Percentiles rank a stretch among this genome's conserved stretches.
These are phyloP conservation scores for Xylaria nigripes DNA, from an alignment of 495 filamentous ascomycete genomes.

Conservation along the genomic window DNA sequence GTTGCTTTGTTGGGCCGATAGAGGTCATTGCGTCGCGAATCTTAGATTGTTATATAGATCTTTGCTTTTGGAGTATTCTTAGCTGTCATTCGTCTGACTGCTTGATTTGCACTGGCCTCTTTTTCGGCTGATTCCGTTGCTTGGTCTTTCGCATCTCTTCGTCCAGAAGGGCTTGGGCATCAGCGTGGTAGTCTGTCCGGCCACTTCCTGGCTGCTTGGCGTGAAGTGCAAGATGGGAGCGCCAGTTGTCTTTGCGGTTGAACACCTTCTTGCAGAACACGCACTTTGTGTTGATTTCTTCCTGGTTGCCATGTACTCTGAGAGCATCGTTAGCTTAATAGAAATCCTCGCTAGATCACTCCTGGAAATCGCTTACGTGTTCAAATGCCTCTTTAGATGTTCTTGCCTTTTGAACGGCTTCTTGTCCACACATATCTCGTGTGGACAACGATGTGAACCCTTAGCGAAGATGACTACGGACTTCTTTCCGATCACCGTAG, in stretches of 20 bases:
- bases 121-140: slow-evolving; percentile 19
- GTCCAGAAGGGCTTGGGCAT: slow-evolving; percentile 19
- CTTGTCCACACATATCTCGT: slow-evolving; percentile 31
- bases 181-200: slow-evolving; percentile 23
- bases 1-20: too few species aligned
- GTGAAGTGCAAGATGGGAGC: slow-evolving; percentile 35
- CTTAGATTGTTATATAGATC: too few species aligned
- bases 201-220: slow-evolving; percentile 17
- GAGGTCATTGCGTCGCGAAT: too few species aligned
- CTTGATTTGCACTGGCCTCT: slow-evolving; percentile 7
- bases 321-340: neutral
- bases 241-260: slow-evolving; percentile 29
- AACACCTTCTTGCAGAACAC: slow-evolving; percentile 26
- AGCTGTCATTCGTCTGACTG: neutral
- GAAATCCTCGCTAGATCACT: neutral
- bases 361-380: slow-evolving; percentile 30
- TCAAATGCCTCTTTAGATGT: slow-evolving; percentile 57
- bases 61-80: too few species aligned
- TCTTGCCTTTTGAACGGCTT: slow-evolving; percentile 53
- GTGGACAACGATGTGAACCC: slow-evolving; percentile 19
- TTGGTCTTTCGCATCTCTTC: slow-evolving; percentile 25
- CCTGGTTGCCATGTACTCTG: neutral
- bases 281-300: slow-evolving; percentile 14
- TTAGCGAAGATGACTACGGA: neutral
- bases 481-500: slow-evolving; percentile 12